Evolutionary conservation across 345 rosid species (phyloP).

Genomic region (Erysimum cheiranthoides): DNA sequence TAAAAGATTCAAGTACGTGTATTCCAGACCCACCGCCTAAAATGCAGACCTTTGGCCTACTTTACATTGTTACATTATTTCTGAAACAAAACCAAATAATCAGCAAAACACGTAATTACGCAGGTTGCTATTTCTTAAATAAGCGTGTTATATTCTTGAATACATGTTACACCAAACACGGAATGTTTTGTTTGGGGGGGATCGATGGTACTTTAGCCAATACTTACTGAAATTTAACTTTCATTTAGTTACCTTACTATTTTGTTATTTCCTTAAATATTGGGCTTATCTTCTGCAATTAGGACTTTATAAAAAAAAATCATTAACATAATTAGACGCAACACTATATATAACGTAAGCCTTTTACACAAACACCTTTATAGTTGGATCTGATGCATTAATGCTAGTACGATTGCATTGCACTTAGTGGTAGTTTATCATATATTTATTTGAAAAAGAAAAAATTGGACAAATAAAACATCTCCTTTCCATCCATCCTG

Average conservation of each 20-base stretch:
- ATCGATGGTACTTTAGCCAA: neutral
- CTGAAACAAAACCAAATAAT: neutral
- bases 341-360: neutral
- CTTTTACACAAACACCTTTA: neutral
- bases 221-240: neutral
- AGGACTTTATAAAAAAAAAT: neutral
- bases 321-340: neutral
- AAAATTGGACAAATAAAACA: neutral
- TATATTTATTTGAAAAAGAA: neutral
- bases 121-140: neutral
- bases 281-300: neutral
- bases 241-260: neutral
- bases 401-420: slow-evolving; percentile 13
- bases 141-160: neutral
- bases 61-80: neutral
- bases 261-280: neutral
- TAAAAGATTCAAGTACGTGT: slow-evolving; percentile 1
- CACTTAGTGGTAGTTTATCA: neutral
- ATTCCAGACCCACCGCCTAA: neutral
- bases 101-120: neutral
- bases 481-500: slow-evolving; percentile 1
- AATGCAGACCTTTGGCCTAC: neutral
- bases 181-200: neutral
- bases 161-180: neutral
- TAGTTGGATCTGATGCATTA: neutral